Conservation (phyloP, 2,329 filamentous ascomycete genomes). For the Colletotrichum tabaci region DNA sequence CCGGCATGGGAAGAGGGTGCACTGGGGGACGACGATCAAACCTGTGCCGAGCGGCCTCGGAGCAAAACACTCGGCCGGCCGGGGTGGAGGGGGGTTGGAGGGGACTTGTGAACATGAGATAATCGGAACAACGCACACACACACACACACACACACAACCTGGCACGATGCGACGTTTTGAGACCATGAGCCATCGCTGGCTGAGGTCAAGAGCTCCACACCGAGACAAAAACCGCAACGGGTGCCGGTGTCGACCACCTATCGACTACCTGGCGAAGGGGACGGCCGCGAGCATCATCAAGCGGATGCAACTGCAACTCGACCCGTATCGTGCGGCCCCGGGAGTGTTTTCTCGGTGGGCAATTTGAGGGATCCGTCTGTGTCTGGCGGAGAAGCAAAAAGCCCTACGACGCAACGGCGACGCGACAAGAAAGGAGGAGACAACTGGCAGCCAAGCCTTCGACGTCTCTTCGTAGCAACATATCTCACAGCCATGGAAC, state of each 20-base stretch:
- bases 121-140: not conserved
- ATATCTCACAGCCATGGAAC: not conserved
- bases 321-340: conserved; percentile 11
- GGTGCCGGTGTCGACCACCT: conserved; percentile 2
- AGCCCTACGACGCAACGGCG: not conserved
- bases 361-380: too few species aligned
- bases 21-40: conserved; percentile 38
- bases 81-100: not conserved
- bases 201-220: conserved; percentile 2
- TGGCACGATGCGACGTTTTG: conserved; percentile 26
- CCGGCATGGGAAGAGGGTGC: conserved; percentile 30
- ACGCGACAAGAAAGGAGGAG: not conserved
- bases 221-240: conserved; percentile 26
- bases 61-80: conserved; percentile 23
- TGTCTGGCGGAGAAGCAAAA: not conserved
- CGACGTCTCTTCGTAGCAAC: not conserved
- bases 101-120: conserved; percentile 1
- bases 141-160: not conserved
- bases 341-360: not conserved
- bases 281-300: conserved; percentile 17
- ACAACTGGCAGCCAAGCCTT: conserved; percentile 4
- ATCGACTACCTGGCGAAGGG: too few species aligned
- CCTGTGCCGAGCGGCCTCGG: conserved; percentile 34
- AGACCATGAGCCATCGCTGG: conserved; percentile 10
- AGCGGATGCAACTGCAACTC: conserved; percentile 29